A percentile compares a stretch with the other conserved stretches of the same genome.
Conservation (phyloP, 2,329 filamentous ascomycete genomes). For the Nothopassalora personata region DNA sequence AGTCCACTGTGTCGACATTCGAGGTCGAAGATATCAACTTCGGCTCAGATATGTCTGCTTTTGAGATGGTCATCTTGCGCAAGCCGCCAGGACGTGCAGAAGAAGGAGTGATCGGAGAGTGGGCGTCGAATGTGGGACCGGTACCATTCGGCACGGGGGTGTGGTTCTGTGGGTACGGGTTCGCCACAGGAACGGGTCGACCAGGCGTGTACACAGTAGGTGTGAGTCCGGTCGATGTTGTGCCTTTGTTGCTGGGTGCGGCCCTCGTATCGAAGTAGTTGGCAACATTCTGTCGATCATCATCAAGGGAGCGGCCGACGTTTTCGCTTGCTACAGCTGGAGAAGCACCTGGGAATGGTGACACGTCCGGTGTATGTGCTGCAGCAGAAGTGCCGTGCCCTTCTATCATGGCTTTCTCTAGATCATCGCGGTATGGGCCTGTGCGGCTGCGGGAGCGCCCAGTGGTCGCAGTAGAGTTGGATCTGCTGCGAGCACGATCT, state of each 20-base stretch:
- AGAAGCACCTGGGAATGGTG: conserved; percentile 13
- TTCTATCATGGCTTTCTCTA: conserved; percentile 47
- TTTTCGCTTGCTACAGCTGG: conserved; percentile 12
- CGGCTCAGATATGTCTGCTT: conserved; percentile 59
- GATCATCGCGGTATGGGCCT: conserved; percentile 48
- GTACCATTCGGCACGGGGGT: conserved; percentile 50
- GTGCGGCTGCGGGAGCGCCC: conserved; percentile 51
- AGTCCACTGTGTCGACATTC: conserved; percentile 53
- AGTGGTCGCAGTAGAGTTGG: conserved; percentile 49
- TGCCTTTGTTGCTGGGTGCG: conserved; percentile 6
- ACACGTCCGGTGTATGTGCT: conserved; percentile 14
- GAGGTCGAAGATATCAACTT: conserved; percentile 51
- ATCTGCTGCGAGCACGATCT: conserved; percentile 44
- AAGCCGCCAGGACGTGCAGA: conserved; percentile 30
- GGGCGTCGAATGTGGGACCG: conserved; percentile 35
- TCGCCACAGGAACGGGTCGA: conserved; percentile 14
- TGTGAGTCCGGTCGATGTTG: conserved; percentile 17
- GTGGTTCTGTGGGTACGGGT: conserved; percentile 48
- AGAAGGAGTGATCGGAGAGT: conserved; percentile 28
- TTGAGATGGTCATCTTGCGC: conserved; percentile 56
- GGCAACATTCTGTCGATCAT: conserved; percentile 8
- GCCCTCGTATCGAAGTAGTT: conserved; percentile 28
- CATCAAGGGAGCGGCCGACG: conserved; percentile 13
- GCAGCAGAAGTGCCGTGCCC: conserved; percentile 34
- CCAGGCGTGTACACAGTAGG: conserved; percentile 20